Evolutionary conservation across 805 yeast genomes (phyloP).

Genomic region (Starmerella davenportii): DNA sequence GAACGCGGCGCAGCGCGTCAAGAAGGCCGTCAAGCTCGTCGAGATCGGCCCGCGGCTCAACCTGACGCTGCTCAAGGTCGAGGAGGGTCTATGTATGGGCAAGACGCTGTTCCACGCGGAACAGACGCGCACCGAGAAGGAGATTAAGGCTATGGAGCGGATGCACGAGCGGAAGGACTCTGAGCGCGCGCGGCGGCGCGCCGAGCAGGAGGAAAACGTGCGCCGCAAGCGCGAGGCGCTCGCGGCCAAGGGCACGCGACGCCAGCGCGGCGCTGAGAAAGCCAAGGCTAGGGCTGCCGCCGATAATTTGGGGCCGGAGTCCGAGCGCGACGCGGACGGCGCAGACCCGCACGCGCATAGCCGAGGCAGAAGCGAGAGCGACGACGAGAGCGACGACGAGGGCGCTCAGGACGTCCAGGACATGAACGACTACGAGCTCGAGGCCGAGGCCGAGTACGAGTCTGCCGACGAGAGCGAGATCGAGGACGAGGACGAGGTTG

Average conservation of each 20-base stretch:
- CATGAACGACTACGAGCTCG: slow-evolving; percentile 22
- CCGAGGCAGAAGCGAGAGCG: neutral
- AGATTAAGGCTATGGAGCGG: slow-evolving; percentile 43
- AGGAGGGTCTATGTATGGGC: slow-evolving; percentile 80
- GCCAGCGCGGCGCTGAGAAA: slow-evolving; percentile 32
- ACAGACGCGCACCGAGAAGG: slow-evolving; percentile 44
- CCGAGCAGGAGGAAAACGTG: slow-evolving; percentile 63
- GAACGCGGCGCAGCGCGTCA: slow-evolving; percentile 24
- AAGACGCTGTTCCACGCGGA: slow-evolving; percentile 70
- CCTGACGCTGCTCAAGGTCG: slow-evolving; percentile 63
- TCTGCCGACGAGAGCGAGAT: neutral
- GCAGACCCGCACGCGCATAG: slow-evolving; percentile 8
- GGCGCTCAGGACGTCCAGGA: slow-evolving; percentile 27
- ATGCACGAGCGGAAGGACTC: slow-evolving; percentile 44
- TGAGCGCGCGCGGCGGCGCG: slow-evolving; percentile 53
- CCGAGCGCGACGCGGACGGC: slow-evolving; percentile 16
- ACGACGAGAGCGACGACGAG: slow-evolving; percentile 1
- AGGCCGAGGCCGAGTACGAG: slow-evolving; percentile 16
- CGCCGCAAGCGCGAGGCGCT: slow-evolving; percentile 52
- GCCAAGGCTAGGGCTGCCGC: slow-evolving; percentile 13
- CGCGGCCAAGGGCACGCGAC: slow-evolving; percentile 56
- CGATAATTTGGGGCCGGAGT: slow-evolving; percentile 7
- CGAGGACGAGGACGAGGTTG: neutral
- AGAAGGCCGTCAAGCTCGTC: slow-evolving; percentile 76
- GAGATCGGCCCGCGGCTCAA: slow-evolving; percentile 86